Base-by-base conservation (phyloP, 768 basidiomycete genomes). In the Trametes coccinea region DNA sequence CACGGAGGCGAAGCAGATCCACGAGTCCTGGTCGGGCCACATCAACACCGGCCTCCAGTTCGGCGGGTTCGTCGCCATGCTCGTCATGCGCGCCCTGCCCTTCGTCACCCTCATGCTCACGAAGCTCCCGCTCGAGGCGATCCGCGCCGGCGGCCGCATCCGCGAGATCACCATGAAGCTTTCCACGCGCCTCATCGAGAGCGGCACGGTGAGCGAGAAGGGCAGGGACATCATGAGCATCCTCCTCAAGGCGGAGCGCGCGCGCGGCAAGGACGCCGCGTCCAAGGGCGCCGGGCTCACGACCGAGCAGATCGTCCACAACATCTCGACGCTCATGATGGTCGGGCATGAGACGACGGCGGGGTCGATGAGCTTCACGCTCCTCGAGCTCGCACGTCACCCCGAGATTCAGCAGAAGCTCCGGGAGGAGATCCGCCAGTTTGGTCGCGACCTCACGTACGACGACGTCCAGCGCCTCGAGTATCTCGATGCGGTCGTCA, bases 301-400 rank as follows among this genome's bases (percentile, higher is more conserved):
- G 5, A 29, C 60, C 22, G 48, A 66, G 37, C 67, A 69, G 59
- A 69, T 71, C 43, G 61, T 68, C 46, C 60, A 67, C 44, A 66
- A 71, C 48, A 67, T 77, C 34, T 67, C 57, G 58, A 78, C 74
- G 11, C 75, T 78, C 62, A 70, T 72, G 6, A 72, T 79, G 70
- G 78, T 73, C 22, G 78, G 79, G 37, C 77, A 78, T 68, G 79
- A 80, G 64, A 80, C 80, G 3, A 78, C 77, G 13, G 70, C 76
- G 3, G 71, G 69, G 52, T 71, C 75, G 49, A 56, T 79, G 39
- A 67, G 61, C 45, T 78, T 77, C 67, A 74, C 76, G 3, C 65
- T 82, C 7, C 73, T 73, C 56, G 73, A 76, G 62, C 71, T 80
- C 14, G 77, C 79, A 7, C 70, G 71, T 29, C 61, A 78, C 48